Base-by-base conservation (phyloP, 78 protist species). In the Anaeramoeba ignava region DNA sequence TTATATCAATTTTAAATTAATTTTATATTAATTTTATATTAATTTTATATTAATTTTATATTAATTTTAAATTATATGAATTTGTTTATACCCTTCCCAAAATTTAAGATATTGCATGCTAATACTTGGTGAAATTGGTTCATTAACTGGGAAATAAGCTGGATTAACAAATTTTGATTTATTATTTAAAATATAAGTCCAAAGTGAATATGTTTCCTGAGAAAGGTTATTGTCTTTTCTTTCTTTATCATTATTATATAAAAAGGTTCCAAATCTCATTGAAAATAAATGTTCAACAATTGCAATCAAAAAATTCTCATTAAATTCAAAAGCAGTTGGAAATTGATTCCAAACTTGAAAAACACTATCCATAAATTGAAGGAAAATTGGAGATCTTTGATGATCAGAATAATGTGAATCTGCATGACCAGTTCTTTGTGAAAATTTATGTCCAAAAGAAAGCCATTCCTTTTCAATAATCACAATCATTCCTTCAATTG, bases 391-490 rank as follows among this genome's bases (percentile, higher is more conserved):
- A 23, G 85, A 79, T n/a, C n/a, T n/a, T n/a, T n/a, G n/a, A n/a
- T n/a, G n/a, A n/a, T n/a, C n/a, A n/a, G n/a, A n/a, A n/a, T n/a
- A n/a, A n/a, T n/a, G n/a, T n/a, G n/a, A n/a, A n/a, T n/a, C n/a
- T n/a, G n/a, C n/a, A n/a, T n/a, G n/a, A n/a, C n/a, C n/a, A n/a
- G n/a, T n/a, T n/a, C n/a, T n/a, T n/a, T n/a, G n/a, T n/a, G n/a
- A n/a, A n/a, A 91, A 88, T 54, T 78, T 84, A 40, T 87, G 83
- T 40, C 92, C 92, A 33, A 85, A 83, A 0, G 88, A 38, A 3
- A 89, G 40, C 89, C 89, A 91, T 39, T 91, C 94, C 79, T 89
- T 91, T 79, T 91, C 94, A 54, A 91, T 81, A 33, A 91, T 73
- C 0, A 84, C 79, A n/a, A 27, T 3, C 84, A 91, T 89, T 2